Conservation (phyloP, 2,329 filamentous ascomycete species). For the Pyricularia pennisetigena region DNA sequence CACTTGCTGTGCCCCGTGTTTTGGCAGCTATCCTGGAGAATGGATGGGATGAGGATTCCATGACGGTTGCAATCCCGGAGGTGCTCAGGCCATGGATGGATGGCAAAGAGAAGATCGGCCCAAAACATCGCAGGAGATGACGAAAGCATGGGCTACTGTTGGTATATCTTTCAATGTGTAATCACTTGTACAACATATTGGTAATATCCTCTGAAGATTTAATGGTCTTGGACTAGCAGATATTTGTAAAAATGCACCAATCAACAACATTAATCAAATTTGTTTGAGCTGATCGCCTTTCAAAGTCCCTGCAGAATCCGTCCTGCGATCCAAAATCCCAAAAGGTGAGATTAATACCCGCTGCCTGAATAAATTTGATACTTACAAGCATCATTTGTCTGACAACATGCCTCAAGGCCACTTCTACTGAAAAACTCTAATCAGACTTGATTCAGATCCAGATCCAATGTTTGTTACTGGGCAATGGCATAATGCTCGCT, state of each 20-base stretch:
- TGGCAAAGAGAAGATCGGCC: conserved; percentile 54
- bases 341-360: too few relatives aligned
- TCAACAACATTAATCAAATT: background rate
- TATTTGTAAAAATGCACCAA: background rate
- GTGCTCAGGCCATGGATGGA: conserved; percentile 80
- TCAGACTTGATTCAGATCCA: background rate
- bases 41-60: conserved; percentile 66
- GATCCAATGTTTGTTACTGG: background rate
- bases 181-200: background rate
- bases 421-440: background rate
- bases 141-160: background rate
- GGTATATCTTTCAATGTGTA: background rate
- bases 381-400: background rate
- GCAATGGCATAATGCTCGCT: background rate
- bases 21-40: conserved; percentile 85
- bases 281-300: too few relatives aligned
- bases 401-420: background rate
- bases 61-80: conserved; percentile 65
- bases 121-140: conserved; percentile 13
- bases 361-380: too few relatives aligned
- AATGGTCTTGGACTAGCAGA: background rate
- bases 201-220: background rate
- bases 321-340: too few relatives aligned
- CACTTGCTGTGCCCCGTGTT: conserved; percentile 81
- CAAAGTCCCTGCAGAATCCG: too few relatives aligned